These are phyloP conservation scores for Colletotrichum melonis DNA, from an alignment of 2,329 filamentous ascomycete species.

Conservation along the genomic window DNA sequence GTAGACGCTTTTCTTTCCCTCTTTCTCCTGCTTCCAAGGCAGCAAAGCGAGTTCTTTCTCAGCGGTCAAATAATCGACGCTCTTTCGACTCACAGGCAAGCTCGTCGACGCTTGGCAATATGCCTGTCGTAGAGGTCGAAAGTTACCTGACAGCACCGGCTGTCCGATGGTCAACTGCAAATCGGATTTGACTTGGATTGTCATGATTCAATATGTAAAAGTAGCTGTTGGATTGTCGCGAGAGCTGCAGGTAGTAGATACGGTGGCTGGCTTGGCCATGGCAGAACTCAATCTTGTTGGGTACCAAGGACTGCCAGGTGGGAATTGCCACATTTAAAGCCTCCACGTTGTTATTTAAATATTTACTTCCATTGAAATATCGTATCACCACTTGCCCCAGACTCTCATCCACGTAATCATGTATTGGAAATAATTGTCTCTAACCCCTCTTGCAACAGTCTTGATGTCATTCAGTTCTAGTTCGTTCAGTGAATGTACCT, in stretches of 20 bases:
- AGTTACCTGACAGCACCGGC: slow-evolving; percentile 23
- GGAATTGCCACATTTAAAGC: no score
- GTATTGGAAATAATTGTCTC: not conserved
- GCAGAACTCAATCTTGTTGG: no score
- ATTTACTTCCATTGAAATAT: no score
- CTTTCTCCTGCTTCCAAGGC: slow-evolving; percentile 29
- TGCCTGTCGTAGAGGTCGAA: slow-evolving; percentile 28
- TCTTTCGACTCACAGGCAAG: slow-evolving; percentile 27
- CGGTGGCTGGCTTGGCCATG: no score
- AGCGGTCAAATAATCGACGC: slow-evolving; percentile 14
- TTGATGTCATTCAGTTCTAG: not conserved
- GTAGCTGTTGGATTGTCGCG: no score
- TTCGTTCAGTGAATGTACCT: not conserved
- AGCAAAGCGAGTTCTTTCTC: slow-evolving; percentile 8
- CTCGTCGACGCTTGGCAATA: slow-evolving; percentile 21
- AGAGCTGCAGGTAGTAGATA: no score
- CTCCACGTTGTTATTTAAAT: no score
- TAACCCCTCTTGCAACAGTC: not conserved
- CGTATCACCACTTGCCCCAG: no score
- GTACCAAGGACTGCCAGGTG: no score
- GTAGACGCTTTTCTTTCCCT: slow-evolving; percentile 23
- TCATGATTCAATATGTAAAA: no score
- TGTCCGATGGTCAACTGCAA: slow-evolving; percentile 23
- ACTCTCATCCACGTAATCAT: not conserved
- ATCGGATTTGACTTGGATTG: not conserved